Evolutionary conservation across 306 rosid species (phyloP).

Genomic region (Ormosia emarginata): DNA sequence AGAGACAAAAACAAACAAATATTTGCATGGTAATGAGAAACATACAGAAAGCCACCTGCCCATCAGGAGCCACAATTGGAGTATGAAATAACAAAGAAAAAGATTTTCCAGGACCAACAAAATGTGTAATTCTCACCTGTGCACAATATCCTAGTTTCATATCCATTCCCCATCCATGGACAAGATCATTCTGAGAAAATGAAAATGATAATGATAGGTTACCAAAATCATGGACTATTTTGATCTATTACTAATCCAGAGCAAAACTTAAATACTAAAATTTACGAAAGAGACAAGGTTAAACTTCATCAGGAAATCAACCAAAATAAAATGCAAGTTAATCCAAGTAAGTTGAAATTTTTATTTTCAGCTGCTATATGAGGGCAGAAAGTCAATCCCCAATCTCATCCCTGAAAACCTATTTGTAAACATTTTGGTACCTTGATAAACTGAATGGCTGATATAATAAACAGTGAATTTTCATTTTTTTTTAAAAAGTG

Average conservation of each 20-base stretch:
- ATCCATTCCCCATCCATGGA: constrained; percentile 99
- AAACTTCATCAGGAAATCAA: background rate
- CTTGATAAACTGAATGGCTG: background rate
- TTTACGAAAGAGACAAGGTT: background rate
- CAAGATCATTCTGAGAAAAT: constrained; percentile 84
- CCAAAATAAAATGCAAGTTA: background rate
- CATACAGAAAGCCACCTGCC: background rate
- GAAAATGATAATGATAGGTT: constrained; percentile 12
- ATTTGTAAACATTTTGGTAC: background rate
- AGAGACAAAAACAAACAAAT: background rate
- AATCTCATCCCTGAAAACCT: background rate
- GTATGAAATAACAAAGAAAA: background rate
- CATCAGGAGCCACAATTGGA: background rate
- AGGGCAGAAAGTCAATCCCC: background rate
- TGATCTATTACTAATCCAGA: constrained; percentile 13
- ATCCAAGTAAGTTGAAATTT: background rate
- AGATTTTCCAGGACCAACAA: background rate
- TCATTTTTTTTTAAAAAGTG: background rate
- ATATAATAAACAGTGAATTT: background rate
- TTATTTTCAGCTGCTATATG: background rate
- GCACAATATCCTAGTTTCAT: constrained; percentile 98
- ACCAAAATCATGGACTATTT: background rate
- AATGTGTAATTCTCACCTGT: constrained; percentile 55
- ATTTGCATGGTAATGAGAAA: background rate
- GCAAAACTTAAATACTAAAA: background rate